Base-by-base conservation (phyloP, 768 basidiomycete genomes). In the Chlorophyllum brunneum region DNA sequence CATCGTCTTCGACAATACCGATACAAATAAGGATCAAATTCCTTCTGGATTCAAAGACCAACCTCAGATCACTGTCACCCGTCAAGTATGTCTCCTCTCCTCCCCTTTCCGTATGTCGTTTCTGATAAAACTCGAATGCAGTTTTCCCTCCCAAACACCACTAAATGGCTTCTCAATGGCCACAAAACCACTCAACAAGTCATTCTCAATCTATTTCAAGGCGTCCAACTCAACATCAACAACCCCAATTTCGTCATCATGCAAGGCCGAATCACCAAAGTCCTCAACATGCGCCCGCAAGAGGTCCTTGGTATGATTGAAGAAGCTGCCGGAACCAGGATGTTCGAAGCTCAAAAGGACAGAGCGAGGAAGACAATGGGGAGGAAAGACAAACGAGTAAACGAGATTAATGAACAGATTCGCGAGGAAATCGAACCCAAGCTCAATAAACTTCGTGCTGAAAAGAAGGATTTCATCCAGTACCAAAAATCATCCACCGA, bases 211-310 rank as follows among this genome's bases (percentile, higher is more conserved):
- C 76, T 98, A 11, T 98, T 99, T 63, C 97, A 98, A 65, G 87
- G 91, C 34, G 95, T 99, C 0, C 94, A 97, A 67, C 81, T 99
- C 58, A 98, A 98, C 65, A 98, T 99, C 78, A 99, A 98, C 71
- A 98, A 98, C 68, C 97, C 97, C 38, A 98, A 98, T 66, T 98
- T 98, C 73, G 79, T 99, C 54, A 98, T 98, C 66, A 98, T 98
- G 95, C 97, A 99, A 70, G 95, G 97, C 24, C 91, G 95, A 44
- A 99, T 99, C 65, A 99, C 97, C 9, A 99, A 98, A 74, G 95
- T 92, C 3, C 82, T 99, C 43, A 98, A 98, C 68, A 98, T 99
- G 97, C 87, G 92, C 22, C 95, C 97, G 0, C 88, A 89, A 73
- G 97, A 99, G 66, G 95, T 98, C 55, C 79, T 99, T 10, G 92